Base-by-base conservation (phyloP, 306 rosid genomes). In the Lablab purpureus region DNA sequence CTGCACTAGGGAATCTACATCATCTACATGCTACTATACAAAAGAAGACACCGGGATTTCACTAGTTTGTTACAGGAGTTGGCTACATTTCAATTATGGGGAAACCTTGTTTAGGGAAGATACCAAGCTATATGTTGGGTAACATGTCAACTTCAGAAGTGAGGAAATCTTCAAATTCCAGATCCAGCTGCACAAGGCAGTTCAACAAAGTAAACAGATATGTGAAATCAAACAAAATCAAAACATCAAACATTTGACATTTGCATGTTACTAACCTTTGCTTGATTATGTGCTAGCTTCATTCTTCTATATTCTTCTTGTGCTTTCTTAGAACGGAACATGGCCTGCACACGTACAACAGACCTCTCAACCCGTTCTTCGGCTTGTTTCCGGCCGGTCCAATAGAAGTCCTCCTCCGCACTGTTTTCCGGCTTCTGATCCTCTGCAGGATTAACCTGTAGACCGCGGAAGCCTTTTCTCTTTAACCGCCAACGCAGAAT, bases 301-400 rank as follows among this genome's bases (percentile, higher is more conserved):
- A 96, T 91, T 83, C 91, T 88, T 27, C 89, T 88, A 81, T 96
- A 96, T 41, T 96, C 97, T 82, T 90, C 84, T 78, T 93, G 99
- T 43, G 98, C 99, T 89, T 93, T 87, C 86, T 89, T 93, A 0
- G 99, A 96, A 58, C 96, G 97, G 84, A 96, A 93, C 99, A 96
- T 81, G 67, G 93, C 83, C 83, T 96, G 97, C 25, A 96, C 99
- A 1, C 93, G 87, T 45, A 87, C 77, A 2, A 96, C 93, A 46
- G 99, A 87, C 80, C 85, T 90, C 85, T 89, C 98, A 36, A 93
- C 68, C 1, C 98, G 99, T 74, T 93, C 93, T 80, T 83, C 93
- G 4, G 99, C 99, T 86, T 93, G 99, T 86, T 86, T 89, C 75
- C 87, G 82, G 85, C 98, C 67, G 14, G 88, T 36, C 67, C 69